phyloP scores from a whole-genome alignment of 2,329 filamentous ascomycete genomes.

The Pyrenophora graminea region DNA sequence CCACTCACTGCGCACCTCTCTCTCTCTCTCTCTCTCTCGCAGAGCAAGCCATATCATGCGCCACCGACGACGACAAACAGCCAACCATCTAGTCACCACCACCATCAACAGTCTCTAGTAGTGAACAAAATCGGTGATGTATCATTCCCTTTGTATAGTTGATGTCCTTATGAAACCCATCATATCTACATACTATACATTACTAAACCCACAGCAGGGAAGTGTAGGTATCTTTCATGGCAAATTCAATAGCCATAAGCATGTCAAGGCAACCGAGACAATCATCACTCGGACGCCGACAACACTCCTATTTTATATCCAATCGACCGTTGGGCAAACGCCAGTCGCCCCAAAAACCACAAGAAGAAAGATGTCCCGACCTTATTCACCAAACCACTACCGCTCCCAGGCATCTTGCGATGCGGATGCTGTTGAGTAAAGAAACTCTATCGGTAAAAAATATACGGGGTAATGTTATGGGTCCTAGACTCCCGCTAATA shows the following conservation, averaged over 20 bases:
- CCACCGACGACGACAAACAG: too few relatives aligned
- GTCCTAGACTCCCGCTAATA: constrained; percentile 5
- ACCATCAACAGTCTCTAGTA: constrained; percentile 13
- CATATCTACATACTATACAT: constrained; percentile 36
- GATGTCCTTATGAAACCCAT: constrained; percentile 11
- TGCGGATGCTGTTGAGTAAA: constrained; percentile 17
- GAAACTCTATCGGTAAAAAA: constrained; percentile 16
- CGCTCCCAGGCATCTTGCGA: constrained; percentile 19
- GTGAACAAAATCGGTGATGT: background rate
- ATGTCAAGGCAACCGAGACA: constrained; percentile 5
- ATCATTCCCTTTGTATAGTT: constrained; percentile 4
- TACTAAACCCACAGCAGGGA: constrained; percentile 23
- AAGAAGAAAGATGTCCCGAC: too few relatives aligned
- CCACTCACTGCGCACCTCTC: too few relatives aligned
- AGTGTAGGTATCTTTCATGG: constrained; percentile 3
- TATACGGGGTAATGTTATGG: background rate
- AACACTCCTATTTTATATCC: background rate
- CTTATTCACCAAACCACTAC: too few relatives aligned
- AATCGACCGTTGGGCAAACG: too few relatives aligned
- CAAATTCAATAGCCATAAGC: background rate
- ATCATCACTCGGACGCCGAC: constrained; percentile 11
- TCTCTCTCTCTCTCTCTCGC: too few relatives aligned
- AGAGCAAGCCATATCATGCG: too few relatives aligned
- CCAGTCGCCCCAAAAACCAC: too few relatives aligned
- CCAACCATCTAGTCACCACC: constrained; percentile 3